Evolutionary conservation across 768 basidiomycete genomes (phyloP), one percentile per base, ranked within the genome.

Genomic region (Boletus sp.): DNA sequence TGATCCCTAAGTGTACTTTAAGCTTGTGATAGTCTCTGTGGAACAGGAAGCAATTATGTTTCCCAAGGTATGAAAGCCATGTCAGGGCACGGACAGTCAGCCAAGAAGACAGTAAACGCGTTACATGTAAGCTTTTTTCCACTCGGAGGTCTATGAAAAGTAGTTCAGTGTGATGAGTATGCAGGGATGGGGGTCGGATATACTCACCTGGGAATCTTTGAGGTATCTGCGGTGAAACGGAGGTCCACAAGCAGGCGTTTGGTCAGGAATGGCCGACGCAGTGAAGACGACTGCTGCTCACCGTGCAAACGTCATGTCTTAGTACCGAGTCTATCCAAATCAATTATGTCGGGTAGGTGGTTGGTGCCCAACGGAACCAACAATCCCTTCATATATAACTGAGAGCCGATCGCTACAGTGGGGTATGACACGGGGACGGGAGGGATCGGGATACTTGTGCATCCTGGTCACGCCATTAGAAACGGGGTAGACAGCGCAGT

Each of bases 1-100:
- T 82, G 2, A 77, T 77, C 14, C 74, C 74, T 23, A 91, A 84
- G 14, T 77, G 75, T 57, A 81, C 85, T 70, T 90, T 90, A 15
- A 92, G 79, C 9, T 77, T 81, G 2, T 79, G 79, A 62, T 91
- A 92, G 66, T 91, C 82, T 65, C 89, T 91, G 58, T 34, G 35
- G 32, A 27, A 29, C 17, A 29, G 40, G 42, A 45, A 42, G 23
- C 3, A 41, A 52, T 30, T 10, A 48, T 27, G 19, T 48, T 47
- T 19, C 53, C 53, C 45, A 34, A 25, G 17, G 11, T 4, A 40
- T 29, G 48, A 44, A 32, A 37, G 8, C 6, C 23, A 40, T 8
- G 54, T 55, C 27, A 59, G 56, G 5, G 13, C 4, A 35, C 23
- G 21, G 19, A 7, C 5, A 27, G 10, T 21, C 7, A 15, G 37